Conservation (phyloP, 2,329 filamentous ascomycete species). For the Penicillium palitans region DNA sequence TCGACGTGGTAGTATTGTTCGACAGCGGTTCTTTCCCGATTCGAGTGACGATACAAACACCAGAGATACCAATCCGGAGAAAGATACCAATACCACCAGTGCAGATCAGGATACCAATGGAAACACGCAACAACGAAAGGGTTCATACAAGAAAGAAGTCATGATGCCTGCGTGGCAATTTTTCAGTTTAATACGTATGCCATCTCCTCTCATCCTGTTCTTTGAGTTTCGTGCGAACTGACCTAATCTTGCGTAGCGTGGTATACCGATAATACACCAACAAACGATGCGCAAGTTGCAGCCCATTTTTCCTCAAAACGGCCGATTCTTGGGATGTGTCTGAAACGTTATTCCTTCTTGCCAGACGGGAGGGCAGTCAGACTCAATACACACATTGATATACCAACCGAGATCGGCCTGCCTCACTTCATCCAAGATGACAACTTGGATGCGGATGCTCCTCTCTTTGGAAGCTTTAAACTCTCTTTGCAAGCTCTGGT, state of each 20-base stretch:
- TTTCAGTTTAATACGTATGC: constrained; percentile 83
- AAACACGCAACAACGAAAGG: constrained; percentile 32
- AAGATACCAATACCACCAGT: constrained; percentile 17
- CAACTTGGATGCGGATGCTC: constrained; percentile 64
- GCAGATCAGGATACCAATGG: constrained; percentile 31
- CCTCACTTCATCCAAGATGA: constrained; percentile 90
- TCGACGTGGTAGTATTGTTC: constrained; percentile 46
- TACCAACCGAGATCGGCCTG: constrained; percentile 77
- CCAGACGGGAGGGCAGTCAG: constrained; percentile 67
- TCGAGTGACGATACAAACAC: constrained; percentile 41
- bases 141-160: constrained; percentile 70
- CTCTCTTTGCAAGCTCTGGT: constrained; percentile 87
- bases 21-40: constrained; percentile 46
- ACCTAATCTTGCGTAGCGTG: constrained; percentile 63
- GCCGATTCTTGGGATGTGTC: constrained; percentile 86
- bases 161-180: constrained; percentile 98
- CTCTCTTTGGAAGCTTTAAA: constrained; percentile 85
- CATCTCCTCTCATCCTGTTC: constrained; percentile 20
- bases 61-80: constrained; percentile 26
- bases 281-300: constrained; percentile 76
- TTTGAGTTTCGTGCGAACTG: constrained; percentile 28
- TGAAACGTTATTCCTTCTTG: constrained; percentile 84
- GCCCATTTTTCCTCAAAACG: constrained; percentile 78
- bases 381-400: constrained; percentile 83
- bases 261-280: constrained; percentile 70